Evolutionary conservation across 2,329 filamentous ascomycete genomes (phyloP).

Genomic region (Colletotrichum falcatum): DNA sequence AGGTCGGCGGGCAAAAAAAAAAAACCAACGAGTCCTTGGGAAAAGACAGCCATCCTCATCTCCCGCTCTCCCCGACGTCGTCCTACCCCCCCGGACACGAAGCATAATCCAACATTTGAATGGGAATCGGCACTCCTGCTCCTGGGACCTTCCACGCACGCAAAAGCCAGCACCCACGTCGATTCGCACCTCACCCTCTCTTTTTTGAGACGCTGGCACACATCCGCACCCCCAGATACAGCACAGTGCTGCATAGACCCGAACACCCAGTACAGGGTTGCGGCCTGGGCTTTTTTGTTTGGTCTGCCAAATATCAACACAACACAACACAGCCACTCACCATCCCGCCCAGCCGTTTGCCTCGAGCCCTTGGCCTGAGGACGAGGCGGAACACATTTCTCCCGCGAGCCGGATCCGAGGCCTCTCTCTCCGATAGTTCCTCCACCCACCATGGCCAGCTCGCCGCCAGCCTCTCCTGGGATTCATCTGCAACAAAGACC

Average conservation of each 20-base stretch:
- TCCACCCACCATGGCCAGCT: constrained; percentile 69
- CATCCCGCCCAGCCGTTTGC: constrained; percentile 19
- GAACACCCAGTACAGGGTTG: constrained; percentile 27
- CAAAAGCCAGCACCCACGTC: constrained; percentile 20
- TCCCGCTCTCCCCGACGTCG: not conserved
- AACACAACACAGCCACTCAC: constrained; percentile 22
- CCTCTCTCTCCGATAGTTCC: constrained; percentile 35
- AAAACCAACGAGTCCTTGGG: too few relatives aligned
- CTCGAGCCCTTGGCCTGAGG: constrained; percentile 22
- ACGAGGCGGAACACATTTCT: constrained; percentile 33
- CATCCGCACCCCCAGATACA: constrained; percentile 21
- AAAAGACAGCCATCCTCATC: too few relatives aligned
- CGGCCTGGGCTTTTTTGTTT: constrained; percentile 22
- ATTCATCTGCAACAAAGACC: constrained; percentile 71
- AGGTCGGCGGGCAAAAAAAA: too few relatives aligned
- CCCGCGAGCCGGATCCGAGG: constrained; percentile 36
- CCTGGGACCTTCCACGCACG: constrained; percentile 29
- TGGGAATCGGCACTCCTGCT: constrained; percentile 23
- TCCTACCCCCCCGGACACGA: not conserved
- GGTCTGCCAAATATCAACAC: constrained; percentile 26
- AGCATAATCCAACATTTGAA: constrained; percentile 36
- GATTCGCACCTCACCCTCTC: constrained; percentile 20
- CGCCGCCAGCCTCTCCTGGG: constrained; percentile 76
- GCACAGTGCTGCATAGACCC: constrained; percentile 32
- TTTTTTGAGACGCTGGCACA: constrained; percentile 37